phyloP scores from a whole-genome alignment of 768 basidiomycete species.

The Boletus pseudo-olivaceus region DNA sequence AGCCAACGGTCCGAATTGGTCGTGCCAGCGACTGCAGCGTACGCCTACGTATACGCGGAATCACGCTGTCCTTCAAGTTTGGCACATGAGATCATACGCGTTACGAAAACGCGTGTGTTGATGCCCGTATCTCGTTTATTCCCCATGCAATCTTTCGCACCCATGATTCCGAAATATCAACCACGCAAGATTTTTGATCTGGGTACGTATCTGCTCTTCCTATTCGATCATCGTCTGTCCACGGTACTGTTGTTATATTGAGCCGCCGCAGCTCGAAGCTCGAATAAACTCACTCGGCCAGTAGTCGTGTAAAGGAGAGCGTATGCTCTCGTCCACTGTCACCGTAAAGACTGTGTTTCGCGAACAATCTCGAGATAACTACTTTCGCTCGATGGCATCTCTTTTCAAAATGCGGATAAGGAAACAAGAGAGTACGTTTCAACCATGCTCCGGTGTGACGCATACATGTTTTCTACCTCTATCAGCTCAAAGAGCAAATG shows the following conservation, averaged over 20 bases:
- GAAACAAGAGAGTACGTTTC: neutral
- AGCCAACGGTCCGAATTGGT: conserved; percentile 78
- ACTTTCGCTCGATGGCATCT: neutral
- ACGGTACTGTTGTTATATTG: neutral
- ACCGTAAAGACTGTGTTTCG: neutral
- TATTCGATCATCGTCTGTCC: neutral
- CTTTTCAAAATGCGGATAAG: neutral
- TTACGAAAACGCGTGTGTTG: neutral
- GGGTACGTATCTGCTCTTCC: neutral
- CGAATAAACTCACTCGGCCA: too few relatives aligned
- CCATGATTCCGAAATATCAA: neutral
- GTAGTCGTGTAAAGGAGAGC: too few relatives aligned
- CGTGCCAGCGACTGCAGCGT: conserved; percentile 79
- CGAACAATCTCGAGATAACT: neutral
- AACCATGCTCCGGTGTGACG: neutral
- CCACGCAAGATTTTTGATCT: too few relatives aligned
- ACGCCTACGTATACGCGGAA: conserved; percentile 77
- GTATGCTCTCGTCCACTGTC: neutral
- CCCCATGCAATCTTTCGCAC: conserved; percentile 14
- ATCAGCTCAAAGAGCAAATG: neutral
- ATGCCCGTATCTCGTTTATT: neutral
- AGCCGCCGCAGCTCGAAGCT: neutral
- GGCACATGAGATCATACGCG: conserved; percentile 49
- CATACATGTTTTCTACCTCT: neutral
- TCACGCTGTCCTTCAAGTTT: conserved; percentile 80